Evolutionary conservation across 192 early-diverging fungal genomes (phyloP), one percentile per base, ranked within the genome.

Genomic region (Dissophora ornata): DNA sequence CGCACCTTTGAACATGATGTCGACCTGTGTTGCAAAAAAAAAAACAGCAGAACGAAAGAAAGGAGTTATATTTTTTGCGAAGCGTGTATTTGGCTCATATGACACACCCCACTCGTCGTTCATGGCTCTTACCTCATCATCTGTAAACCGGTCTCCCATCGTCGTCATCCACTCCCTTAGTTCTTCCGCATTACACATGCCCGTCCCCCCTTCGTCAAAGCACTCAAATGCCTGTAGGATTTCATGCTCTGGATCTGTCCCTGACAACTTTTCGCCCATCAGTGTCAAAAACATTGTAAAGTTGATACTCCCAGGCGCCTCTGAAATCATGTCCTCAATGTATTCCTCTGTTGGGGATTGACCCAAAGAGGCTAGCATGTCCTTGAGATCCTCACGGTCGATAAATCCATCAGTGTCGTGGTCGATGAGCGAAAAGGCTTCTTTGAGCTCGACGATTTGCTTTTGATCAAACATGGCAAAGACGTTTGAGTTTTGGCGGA

Each of bases 391-490:
- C 40, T 97, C 95, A 36, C 87, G 88, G 85, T 96, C 95, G 24
- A 99, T 83, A 58, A 96, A 92, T 13, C 91, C 94, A 82, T 99
- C 96, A 2, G 84, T 86, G 71, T 98, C 94, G 81, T 96, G 91
- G 77, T 97, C 97, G 71, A 98, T 95, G 65, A 98, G 92, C 19
- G 89, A 91, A 83, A 99, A 99, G 33, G 95, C 95, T 75, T 99
- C 95, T 69, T 96, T 97, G 85, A 98, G 95, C 71, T 98, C 95
- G 41, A 90, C 91, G 55, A 99, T 96, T 79, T 98, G 96, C 59
- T 92, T 86, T 58, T 94, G 93, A 79, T 96, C 94, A 85, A 99
- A 99, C 86, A 98, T 96, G 42, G 94, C 95, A 84, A 99, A 99
- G 19, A 97, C 95, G 65, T 97, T 99, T 30, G 95, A 96, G 86